Base-by-base conservation (phyloP, 441 rosid species). In the Sinapis alba region DNA sequence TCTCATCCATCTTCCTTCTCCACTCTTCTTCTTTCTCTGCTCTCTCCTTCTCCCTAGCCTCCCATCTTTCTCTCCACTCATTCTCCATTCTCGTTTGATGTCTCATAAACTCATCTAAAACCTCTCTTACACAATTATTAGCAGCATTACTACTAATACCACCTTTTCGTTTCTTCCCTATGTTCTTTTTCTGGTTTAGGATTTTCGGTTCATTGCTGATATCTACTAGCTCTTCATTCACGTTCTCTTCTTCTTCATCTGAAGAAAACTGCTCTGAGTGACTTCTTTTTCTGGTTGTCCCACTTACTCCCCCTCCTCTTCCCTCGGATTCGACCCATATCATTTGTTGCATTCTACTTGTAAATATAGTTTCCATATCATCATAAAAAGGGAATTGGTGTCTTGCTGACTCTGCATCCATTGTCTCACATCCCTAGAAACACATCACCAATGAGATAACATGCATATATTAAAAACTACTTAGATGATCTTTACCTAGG, bases 311-410 rank as follows among this genome's bases (percentile, higher is more conserved):
- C 9, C 68, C 77, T 71, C 58, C 80, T 61, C 86, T 77, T 60
- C 83, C 87, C 24, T 84, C 98, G 1, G 92, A 82, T 78, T 93
- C 98, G 0, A 83, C 84, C 97, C 98, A 88, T 60, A 90, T 23
- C 83, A 89, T 85, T 78, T 88, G 82, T 62, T 87, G 92, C 89
- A 87, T 88, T 77, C 99, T 85, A 4, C 70, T 43, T 0, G 87
- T 51, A 43, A 88, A 91, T 41, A 95, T 89, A n/a, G 84, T 76
- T 62, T 93, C 92, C 82, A 95, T 71, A 83, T 93, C 95, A 16
- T 78, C 88, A 71, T 86, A 93, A 73, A 85, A 93, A 4, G 94
- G 97, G 67, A 95, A 93, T 45, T 95, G 98, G 57, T 93, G 96
- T 74, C 99, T 82, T 78, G 83, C 66, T 30, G 85, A 77, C 78